Evolutionary conservation across 202 grass and related monocot species (phyloP).

Genomic region (Cymbopogon flexuosus): DNA sequence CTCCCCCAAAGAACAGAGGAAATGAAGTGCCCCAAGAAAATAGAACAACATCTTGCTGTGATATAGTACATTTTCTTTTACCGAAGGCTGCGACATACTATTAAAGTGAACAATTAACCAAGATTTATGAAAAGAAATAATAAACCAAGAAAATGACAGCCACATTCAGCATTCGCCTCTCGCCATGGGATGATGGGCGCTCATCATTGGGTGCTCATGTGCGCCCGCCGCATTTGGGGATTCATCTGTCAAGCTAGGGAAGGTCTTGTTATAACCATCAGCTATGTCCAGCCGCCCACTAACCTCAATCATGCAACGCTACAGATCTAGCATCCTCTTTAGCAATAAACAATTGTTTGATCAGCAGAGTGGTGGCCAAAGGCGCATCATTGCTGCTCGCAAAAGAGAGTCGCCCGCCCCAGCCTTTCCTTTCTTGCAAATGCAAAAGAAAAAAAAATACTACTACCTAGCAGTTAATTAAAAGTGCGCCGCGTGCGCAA

Average conservation of each 20-base stretch:
- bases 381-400: conserved; percentile 8
- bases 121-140: conserved; percentile 10
- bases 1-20: neutral
- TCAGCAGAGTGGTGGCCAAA: conserved; percentile 26
- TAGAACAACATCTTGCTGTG: neutral
- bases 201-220: conserved; percentile 8
- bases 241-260: conserved; percentile 7
- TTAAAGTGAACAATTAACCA: neutral
- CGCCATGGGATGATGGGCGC: neutral
- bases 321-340: conserved; percentile 40
- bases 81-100: neutral
- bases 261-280: conserved; percentile 30
- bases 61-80: neutral
- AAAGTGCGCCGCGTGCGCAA: neutral
- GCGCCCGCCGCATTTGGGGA: neutral
- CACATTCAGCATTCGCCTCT: neutral
- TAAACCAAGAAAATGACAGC: conserved; percentile 15
- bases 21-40: neutral
- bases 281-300: conserved; percentile 7
- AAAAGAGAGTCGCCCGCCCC: neutral
- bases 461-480: conserved; percentile 3
- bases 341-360: conserved; percentile 27
- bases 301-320: conserved; percentile 36
- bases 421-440: neutral
- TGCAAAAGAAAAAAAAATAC: neutral